A percentile compares a stretch with the other conserved stretches of the same genome.
Conservation (phyloP, 768 basidiomycete species). For the Pulveroboletus sp. region DNA sequence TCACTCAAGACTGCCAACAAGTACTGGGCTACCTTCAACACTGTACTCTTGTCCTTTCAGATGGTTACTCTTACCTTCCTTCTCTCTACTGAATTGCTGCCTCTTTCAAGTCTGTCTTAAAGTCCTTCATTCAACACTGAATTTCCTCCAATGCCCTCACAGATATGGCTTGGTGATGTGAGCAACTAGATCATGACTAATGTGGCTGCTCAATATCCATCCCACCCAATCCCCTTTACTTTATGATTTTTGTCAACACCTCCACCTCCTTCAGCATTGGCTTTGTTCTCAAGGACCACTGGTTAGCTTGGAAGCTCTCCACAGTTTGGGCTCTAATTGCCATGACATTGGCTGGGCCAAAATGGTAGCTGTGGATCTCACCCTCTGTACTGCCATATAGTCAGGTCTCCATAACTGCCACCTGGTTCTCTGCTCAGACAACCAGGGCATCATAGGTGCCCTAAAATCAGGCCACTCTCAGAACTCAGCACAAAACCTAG, state of each 20-base stretch:
- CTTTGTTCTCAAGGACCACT: neutral
- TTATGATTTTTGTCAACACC: neutral
- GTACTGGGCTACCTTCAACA: too few relatives aligned
- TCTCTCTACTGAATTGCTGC: neutral
- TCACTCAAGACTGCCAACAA: too few relatives aligned
- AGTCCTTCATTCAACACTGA: neutral
- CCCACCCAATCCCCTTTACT: neutral
- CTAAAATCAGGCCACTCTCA: constrained; percentile 1
- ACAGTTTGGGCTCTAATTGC: constrained; percentile 5
- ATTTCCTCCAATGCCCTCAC: neutral
- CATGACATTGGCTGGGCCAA: too few relatives aligned
- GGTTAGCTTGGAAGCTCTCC: too few relatives aligned
- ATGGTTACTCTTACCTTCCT: neutral
- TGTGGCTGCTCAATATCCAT: neutral
- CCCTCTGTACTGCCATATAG: too few relatives aligned
- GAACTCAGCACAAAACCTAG: neutral
- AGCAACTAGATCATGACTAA: accelerated
- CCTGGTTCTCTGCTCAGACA: constrained; percentile 45
- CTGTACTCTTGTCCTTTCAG: neutral
- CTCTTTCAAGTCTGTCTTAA: too few relatives aligned
- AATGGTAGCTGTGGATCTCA: too few relatives aligned
- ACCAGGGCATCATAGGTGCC: constrained; percentile 34
- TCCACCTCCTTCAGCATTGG: constrained; percentile 21
- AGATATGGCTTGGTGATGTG: neutral
- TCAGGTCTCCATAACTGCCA: too few relatives aligned